Conservation (phyloP, 345 rosid genomes). For the Lepidium aucheri region DNA sequence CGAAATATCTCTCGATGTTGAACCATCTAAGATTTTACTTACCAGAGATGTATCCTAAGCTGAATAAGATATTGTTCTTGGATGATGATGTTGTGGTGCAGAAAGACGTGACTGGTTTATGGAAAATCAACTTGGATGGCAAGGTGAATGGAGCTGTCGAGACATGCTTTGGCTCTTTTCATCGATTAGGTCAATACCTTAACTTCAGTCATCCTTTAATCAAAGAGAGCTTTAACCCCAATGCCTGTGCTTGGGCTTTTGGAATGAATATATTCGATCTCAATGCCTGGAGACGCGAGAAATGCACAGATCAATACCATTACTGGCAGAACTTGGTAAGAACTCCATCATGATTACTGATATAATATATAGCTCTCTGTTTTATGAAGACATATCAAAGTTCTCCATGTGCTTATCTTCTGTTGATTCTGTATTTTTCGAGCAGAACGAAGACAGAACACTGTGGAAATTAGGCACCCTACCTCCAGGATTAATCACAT, state of each 20-base stretch:
- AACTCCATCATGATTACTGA: not conserved
- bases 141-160: constrained; percentile 95
- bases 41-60: constrained; percentile 82
- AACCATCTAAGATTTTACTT: constrained; percentile 80
- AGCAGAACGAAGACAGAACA: constrained; percentile 61
- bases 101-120: constrained; percentile 74
- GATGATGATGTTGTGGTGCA: constrained; percentile 97
- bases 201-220: constrained; percentile 70
- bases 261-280: constrained; percentile 94
- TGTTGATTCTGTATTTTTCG: not conserved
- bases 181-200: constrained; percentile 65
- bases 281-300: constrained; percentile 77
- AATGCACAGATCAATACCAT: constrained; percentile 47
- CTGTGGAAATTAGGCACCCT: constrained; percentile 73
- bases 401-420: not conserved
- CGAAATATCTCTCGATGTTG: constrained; percentile 58
- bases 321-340: constrained; percentile 67
- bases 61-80: constrained; percentile 73
- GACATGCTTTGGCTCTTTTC: constrained; percentile 90
- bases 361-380: not conserved
- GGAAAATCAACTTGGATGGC: constrained; percentile 80
- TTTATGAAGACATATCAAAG: not conserved
- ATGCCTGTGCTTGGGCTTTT: constrained; percentile 89
- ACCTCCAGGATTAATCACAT: constrained; percentile 83
- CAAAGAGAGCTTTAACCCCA: constrained; percentile 60